Base-by-base conservation (phyloP, 768 basidiomycete genomes). In the Lactifluus hygrophoroides region DNA sequence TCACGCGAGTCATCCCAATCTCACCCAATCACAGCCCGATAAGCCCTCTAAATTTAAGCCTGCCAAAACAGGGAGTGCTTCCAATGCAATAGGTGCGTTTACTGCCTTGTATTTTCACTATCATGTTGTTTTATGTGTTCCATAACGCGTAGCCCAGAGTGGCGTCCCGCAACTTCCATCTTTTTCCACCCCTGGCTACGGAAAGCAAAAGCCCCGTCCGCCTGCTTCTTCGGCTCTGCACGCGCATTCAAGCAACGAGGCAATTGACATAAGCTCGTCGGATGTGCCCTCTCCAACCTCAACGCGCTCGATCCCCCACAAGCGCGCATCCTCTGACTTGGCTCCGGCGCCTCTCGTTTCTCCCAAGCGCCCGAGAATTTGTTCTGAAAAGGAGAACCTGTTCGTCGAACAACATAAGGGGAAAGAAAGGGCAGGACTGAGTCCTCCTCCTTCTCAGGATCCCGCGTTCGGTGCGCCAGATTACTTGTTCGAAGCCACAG, bases 1-100 rank as follows among this genome's bases (percentile, higher is more conserved):
- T 17, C 44, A 46, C 27, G 27, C 32, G 50, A 32, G 51, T 48
- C 25, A 43, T 23, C 14, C 38, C 3, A 27, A 19, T 6, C 34
- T 38, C 55, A 49, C 30, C 16, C 21, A 28, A 28, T 23, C 48
- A n/a, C 27, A 17, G 30, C 25, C 38, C 42, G 23, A 8, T 16
- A 40, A 62, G 63, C 25, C 61, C 25, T 19, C 47, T 17, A 64
- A 64, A 58, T 64, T 64, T 27, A 64, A 64, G 47, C 64, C 64
- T 23, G 64, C 62, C 27, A 64, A 64, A 42, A 17, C 53, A 5
- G 50, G 43, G 17, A 37, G 25, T 27, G 16, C 38, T 37, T 51
- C 43, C 19, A 11, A 16, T 38, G 40, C 45, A 10, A 8, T 17
- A 3, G 50, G 57, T 63, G 44, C 14, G 46, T 52, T 25, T 25